Evolutionary conservation across 2,329 filamentous ascomycete species (phyloP), one percentile per base, ranked within the genome.

Genomic region (Cladosporium sp.): DNA sequence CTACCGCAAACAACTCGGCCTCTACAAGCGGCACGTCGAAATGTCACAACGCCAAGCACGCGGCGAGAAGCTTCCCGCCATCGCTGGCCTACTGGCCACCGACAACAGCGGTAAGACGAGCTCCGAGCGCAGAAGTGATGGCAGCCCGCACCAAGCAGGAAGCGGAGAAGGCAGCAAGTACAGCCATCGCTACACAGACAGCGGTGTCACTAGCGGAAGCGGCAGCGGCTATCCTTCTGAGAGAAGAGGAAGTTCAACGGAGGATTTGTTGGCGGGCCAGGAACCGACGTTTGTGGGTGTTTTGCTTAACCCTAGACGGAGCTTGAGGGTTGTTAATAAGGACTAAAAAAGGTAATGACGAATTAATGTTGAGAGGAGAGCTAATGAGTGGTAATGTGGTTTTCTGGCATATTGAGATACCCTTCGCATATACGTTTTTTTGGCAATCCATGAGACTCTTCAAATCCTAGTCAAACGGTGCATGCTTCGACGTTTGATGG

Each of bases 21-120:
- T 90, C 11, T 93, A 92, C 81, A 88, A 89, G 77, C 81, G 84
- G 37, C 90, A 92, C 73, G 84, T 91, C 35, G 86, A 87, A 1
- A 85, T 89, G 72, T 81, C 85, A 1, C 89, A 91, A 72, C 82
- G 84, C 4, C 85, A 86, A 60, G 78, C 80, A 1, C 76, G 79
- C 23, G 78, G 80, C 46, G 77, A 79, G 55, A 78, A 77, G 56
- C 68, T 72, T 2, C 67, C 73, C 7, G 68, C 70, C 1, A 72
- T 75, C 5, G 69, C 70, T 0, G 74, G 75, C 44, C 70, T 77
- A 44, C 66, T 76, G 6, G 67, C 71, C 3, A 69, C 70, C 61
- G 68, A 65, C 49, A 58, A 71, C 65, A 64, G 70, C 65, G 64
- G 62, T 58, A 70, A 69, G 50, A 71, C 67, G 18, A 73, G 67